phyloP scores from a whole-genome alignment of 2,329 filamentous ascomycete genomes.

The Colletotrichum zoysiae region DNA sequence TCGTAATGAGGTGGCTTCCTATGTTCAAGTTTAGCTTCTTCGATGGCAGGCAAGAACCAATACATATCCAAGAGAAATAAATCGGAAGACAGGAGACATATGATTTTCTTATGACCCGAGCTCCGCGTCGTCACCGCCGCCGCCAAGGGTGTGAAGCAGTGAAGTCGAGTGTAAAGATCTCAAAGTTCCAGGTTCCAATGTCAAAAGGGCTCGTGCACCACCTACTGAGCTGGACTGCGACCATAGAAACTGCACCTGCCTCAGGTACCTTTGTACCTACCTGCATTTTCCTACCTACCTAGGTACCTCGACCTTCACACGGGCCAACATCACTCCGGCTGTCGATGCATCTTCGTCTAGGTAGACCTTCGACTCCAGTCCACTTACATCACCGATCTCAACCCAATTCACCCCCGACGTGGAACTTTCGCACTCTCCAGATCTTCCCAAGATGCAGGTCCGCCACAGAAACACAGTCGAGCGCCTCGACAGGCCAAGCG shows the following conservation, averaged over 20 bases:
- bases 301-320: neutral
- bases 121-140: neutral
- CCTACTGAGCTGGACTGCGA: neutral
- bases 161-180: neutral
- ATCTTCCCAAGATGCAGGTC: constrained; percentile 56
- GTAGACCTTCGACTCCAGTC: neutral
- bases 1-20: too few species aligned
- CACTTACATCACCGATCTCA: constrained; percentile 11
- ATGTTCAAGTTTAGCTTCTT: too few species aligned
- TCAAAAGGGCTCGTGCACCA: neutral
- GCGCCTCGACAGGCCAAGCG: constrained; percentile 91
- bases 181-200: neutral
- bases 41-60: neutral
- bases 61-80: neutral
- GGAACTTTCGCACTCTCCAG: constrained; percentile 31
- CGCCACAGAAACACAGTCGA: constrained; percentile 81
- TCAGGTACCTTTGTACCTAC: constrained; percentile 16
- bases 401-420: constrained; percentile 20
- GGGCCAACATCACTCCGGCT: neutral
- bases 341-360: neutral
- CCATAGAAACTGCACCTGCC: neutral
- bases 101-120: neutral
- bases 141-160: neutral
- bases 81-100: neutral
- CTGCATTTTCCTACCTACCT: neutral